Conservation (phyloP, 768 basidiomycete genomes). For the Megacollybia marginata region DNA sequence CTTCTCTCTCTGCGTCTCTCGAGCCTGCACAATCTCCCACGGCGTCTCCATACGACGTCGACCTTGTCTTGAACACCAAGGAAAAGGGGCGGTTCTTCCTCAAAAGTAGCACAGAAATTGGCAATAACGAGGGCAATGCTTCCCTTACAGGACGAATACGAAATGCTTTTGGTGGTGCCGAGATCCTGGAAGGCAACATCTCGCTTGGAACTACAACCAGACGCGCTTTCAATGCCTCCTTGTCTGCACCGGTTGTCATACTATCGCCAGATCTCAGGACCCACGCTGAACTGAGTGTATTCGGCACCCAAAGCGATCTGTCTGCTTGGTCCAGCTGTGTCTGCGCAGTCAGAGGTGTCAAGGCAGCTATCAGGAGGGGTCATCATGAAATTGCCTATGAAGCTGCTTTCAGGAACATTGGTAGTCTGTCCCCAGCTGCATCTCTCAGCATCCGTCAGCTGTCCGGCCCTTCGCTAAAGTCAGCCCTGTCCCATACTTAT, state of each 20-base stretch:
- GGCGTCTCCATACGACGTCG: constrained; percentile 56
- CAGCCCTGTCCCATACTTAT: constrained; percentile 74
- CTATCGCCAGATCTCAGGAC: constrained; percentile 56
- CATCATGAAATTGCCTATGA: constrained; percentile 84
- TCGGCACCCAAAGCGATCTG: constrained; percentile 75
- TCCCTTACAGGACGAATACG: constrained; percentile 74
- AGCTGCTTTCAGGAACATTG: constrained; percentile 68
- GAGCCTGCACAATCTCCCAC: constrained; percentile 48
- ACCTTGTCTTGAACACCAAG: constrained; percentile 69
- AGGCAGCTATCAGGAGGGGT: constrained; percentile 52
- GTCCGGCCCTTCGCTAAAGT: constrained; percentile 77
- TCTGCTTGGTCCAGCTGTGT: constrained; percentile 67
- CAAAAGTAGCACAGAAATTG: constrained; percentile 84
- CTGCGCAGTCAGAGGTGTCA: constrained; percentile 57
- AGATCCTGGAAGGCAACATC: constrained; percentile 76
- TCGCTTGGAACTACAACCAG: constrained; percentile 85
- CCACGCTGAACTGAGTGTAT: constrained; percentile 62
- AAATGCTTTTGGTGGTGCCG: constrained; percentile 89
- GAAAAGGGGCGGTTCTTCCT: constrained; percentile 74
- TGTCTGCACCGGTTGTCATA: constrained; percentile 40
- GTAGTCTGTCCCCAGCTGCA: constrained; percentile 63
- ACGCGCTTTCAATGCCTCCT: constrained; percentile 68
- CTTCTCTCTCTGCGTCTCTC: constrained; percentile 53
- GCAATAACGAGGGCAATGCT: constrained; percentile 90
- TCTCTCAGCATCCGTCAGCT: constrained; percentile 84